Percentiles rank a stretch among this genome's conserved stretches.
Conservation (phyloP, 495 filamentous ascomycete genomes). For the Penicillium egyptiacum region DNA sequence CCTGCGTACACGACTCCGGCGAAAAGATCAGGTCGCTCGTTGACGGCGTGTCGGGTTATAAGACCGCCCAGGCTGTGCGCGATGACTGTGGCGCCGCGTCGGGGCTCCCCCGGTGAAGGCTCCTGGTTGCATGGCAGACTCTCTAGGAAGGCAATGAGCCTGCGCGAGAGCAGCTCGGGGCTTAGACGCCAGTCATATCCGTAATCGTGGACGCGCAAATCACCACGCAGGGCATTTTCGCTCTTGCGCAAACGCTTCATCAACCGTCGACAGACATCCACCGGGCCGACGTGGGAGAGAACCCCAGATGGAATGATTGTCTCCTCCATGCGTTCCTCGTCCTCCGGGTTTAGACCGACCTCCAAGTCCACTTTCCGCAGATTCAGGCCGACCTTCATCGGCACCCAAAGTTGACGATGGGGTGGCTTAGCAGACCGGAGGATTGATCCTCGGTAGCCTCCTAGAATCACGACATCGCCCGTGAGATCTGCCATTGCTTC, state of each 20-base stretch:
- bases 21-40: constrained; percentile 83
- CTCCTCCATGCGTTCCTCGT: constrained; percentile 83
- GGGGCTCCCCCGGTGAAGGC: constrained; percentile 1
- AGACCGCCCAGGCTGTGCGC: constrained; percentile 89
- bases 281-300: constrained; percentile 84
- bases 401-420: constrained; percentile 85
- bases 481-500: constrained; percentile 67
- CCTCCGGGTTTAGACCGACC: constrained; percentile 77
- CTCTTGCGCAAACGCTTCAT: constrained; percentile 75
- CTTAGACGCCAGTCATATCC: constrained; percentile 96
- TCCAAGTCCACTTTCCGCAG: constrained; percentile 90
- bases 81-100: constrained; percentile 73
- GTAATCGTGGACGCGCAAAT: constrained; percentile 80
- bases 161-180: constrained; percentile 70
- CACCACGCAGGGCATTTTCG: constrained; percentile 68
- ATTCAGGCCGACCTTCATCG: constrained; percentile 90
- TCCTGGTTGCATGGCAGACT: constrained; percentile 66
- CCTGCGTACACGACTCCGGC: constrained; percentile 85
- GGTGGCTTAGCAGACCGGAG: constrained; percentile 81
- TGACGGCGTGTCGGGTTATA: constrained; percentile 87
- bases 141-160: constrained; percentile 70
- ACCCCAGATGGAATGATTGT: constrained; percentile 80
- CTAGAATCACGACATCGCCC: constrained; percentile 86
- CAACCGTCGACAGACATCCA: constrained; percentile 82
- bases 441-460: constrained; percentile 87